Percentiles rank a stretch among this genome's conserved stretches.
These are phyloP conservation scores for Vanrija humicola DNA, from an alignment of 1,284 basidiomycete genomes.

Conservation along the genomic window DNA sequence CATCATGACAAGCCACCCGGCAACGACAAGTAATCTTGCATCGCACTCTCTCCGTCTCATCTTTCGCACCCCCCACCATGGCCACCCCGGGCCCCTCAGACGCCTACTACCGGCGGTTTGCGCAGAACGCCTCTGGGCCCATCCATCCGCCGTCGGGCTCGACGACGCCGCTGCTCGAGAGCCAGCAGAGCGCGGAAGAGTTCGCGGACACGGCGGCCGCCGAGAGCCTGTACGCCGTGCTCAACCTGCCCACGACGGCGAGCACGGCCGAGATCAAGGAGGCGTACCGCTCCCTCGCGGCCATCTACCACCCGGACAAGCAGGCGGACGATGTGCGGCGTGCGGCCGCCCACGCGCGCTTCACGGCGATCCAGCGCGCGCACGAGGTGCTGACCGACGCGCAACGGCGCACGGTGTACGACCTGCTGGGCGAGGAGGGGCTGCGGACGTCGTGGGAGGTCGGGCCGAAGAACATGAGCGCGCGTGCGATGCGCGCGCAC, in stretches of 20 bases:
- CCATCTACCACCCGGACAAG: constrained; percentile 55
- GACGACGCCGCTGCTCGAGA: constrained; percentile 23
- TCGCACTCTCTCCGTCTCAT: not conserved
- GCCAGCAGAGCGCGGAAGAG: constrained; percentile 3
- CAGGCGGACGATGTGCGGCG: constrained; percentile 47
- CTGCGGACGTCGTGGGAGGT: constrained; percentile 53
- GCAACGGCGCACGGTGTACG: constrained; percentile 53
- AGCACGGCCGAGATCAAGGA: constrained; percentile 39
- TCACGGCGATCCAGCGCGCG: constrained; percentile 44
- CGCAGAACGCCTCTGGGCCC: constrained; percentile 32
- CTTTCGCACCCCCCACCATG: constrained; percentile 7
- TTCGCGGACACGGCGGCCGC: constrained; percentile 8
- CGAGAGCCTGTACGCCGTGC: constrained; percentile 36
- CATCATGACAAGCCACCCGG: too few species aligned
- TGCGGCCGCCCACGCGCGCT: constrained; percentile 33
- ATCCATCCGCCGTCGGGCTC: constrained; percentile 30
- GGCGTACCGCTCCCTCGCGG: constrained; percentile 42
- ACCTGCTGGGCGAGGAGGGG: constrained; percentile 55
- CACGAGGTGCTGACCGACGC: constrained; percentile 52
- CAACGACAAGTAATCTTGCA: not conserved
- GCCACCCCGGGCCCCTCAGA: constrained; percentile 42
- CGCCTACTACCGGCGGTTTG: constrained; percentile 38
- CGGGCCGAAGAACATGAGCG: constrained; percentile 48
- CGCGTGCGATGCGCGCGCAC: constrained; percentile 47
- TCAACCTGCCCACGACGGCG: constrained; percentile 40